Conservation (phyloP, 2,329 filamentous ascomycete genomes). For the Leptosphaerulina australis region DNA sequence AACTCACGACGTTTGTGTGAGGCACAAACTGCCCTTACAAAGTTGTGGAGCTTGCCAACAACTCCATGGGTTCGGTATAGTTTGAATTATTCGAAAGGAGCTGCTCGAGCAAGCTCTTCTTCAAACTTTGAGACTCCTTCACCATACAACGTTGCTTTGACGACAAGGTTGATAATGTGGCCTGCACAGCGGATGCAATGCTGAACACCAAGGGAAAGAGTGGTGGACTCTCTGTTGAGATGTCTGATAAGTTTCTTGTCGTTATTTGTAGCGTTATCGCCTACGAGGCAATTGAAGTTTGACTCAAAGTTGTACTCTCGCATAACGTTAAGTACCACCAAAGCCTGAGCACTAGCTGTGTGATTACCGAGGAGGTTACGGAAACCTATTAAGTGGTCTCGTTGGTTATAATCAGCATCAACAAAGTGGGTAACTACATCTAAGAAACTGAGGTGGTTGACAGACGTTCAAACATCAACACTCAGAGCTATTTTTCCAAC, state of each 20-base stretch:
- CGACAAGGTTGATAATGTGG: background rate
- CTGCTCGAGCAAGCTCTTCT: background rate
- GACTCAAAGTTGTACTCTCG: background rate
- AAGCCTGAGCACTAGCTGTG: background rate
- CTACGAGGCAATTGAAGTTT: background rate
- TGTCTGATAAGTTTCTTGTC: constrained; percentile 10
- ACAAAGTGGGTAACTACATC: background rate
- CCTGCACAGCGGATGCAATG: constrained; percentile 1
- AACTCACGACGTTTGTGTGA: background rate
- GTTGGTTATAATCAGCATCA: constrained; percentile 5
- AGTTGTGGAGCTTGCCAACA: constrained; percentile 3
- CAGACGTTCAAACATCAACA: background rate
- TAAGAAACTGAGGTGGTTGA: background rate
- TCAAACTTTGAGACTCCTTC: background rate
- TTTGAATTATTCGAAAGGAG: background rate
- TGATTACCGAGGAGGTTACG: background rate
- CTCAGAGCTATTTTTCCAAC: background rate
- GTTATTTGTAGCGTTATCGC: constrained; percentile 2
- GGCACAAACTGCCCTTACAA: background rate
- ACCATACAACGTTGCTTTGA: background rate
- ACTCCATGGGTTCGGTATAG: background rate
- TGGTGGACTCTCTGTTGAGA: background rate
- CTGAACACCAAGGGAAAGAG: background rate
- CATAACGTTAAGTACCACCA: background rate
- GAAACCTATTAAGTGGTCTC: background rate